Conservation (phyloP, 768 basidiomycete species). For the Leccinum incarnatum region DNA sequence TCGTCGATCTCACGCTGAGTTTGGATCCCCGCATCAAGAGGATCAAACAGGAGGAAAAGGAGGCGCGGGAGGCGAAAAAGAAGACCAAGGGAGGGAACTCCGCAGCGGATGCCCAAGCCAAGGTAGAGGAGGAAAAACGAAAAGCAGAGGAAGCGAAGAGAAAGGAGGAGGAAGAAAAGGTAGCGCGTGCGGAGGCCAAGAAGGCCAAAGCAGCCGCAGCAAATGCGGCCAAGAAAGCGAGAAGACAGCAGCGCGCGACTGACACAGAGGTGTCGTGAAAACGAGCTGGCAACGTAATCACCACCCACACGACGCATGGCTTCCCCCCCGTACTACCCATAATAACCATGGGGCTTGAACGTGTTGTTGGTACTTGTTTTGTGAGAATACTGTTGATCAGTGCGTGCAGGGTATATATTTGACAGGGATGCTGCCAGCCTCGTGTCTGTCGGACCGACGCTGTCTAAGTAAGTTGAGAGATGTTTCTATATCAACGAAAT, state of each 20-base stretch:
- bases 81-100: slow-evolving; percentile 43
- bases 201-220: slow-evolving; percentile 84
- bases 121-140: slow-evolving; percentile 54
- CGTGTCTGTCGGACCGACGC: slow-evolving; percentile 10
- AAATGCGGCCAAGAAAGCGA: slow-evolving; percentile 88
- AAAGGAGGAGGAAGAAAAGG: slow-evolving; percentile 80
- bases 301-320: background rate
- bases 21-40: slow-evolving; percentile 95
- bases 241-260: slow-evolving; percentile 57
- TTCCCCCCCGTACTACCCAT: slow-evolving; percentile 6
- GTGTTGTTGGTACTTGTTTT: slow-evolving; percentile 7
- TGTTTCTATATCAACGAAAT: slow-evolving; percentile 17
- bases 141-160: slow-evolving; percentile 71
- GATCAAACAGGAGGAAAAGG: slow-evolving; percentile 96
- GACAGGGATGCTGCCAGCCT: background rate
- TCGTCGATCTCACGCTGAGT: slow-evolving; percentile 83
- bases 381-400: background rate
- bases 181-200: slow-evolving; percentile 70
- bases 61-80: slow-evolving; percentile 90
- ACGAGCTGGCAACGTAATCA: background rate
- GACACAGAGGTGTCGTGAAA: slow-evolving; percentile 33
- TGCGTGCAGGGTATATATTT: slow-evolving; percentile 1
- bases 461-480: background rate
- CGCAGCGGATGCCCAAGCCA: slow-evolving; percentile 48
- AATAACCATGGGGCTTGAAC: background rate